Base-by-base conservation (phyloP, 768 basidiomycete genomes). In the Tylopilus cervinicoccineus region DNA sequence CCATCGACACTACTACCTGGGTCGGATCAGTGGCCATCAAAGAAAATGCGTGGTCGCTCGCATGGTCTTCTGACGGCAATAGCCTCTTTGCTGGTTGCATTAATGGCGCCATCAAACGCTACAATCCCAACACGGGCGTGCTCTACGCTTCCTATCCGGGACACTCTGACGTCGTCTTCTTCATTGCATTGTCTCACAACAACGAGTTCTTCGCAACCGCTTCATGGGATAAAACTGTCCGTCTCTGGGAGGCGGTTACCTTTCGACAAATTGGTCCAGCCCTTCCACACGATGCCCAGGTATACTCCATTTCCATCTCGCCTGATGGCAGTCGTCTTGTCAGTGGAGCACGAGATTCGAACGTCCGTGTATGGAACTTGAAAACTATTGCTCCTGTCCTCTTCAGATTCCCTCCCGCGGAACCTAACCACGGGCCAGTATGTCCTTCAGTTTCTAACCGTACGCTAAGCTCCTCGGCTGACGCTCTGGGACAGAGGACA, bases 221-320 rank as follows among this genome's bases (percentile, higher is more conserved):
- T 1, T 68, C 64, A 5, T 51, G 43, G 53, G 65, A 67, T 19
- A 58, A 42, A 19, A 68, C 64, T 2, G 48, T 64, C 19, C 53
- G 66, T 34, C 43, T 68, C 23, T 68, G 64, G 62, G 60, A 64
- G 33, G 45, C 49, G 0, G 34, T 19, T 19, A 54, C 61, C 2
- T 49, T 55, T 19, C 51, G 53, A 19, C 61, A 51, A 39, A 26
- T 57, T 5, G 58, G 52, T 12, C 57, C 58, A 2, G 22, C 4
- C 14, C 61, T 62, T 34, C 36, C 20, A 31, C 60, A 62, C 17
- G 36, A 50, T 16, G 7, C 38, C 13, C 31, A 29, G 10, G 42
- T 57, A 5, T 28, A 43, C 22, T 52, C 50, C 7, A 33, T 63
- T 36, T 51, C 60, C 0, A 44, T 62, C 27, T 62, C 60, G 5